Percentiles rank a stretch among this genome's conserved stretches.
Conservation (phyloP, 2,329 filamentous ascomycete genomes). For the Gremmenia infestans region DNA sequence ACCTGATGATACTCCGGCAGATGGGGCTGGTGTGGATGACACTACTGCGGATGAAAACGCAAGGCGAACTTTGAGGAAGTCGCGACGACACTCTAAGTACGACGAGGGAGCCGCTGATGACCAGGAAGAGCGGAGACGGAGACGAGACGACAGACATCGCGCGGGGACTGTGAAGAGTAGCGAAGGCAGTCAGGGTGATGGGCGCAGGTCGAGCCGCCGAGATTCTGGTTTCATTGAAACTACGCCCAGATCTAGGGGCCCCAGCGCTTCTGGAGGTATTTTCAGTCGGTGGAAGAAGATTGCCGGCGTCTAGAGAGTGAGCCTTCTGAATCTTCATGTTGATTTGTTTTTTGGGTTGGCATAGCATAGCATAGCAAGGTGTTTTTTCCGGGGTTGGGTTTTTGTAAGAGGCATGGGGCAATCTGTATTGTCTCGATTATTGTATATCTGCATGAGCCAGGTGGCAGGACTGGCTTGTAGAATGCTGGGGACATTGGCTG, state of each 20-base stretch:
- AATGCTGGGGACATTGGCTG: constrained; percentile 11
- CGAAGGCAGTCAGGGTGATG: constrained; percentile 31
- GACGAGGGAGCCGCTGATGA: constrained; percentile 22
- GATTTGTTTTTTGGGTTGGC: background rate
- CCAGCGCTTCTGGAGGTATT: constrained; percentile 64
- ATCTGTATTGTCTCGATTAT: constrained; percentile 1
- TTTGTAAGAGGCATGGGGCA: background rate
- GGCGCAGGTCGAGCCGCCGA: constrained; percentile 22
- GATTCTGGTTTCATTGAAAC: constrained; percentile 31
- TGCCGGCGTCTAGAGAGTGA: constrained; percentile 17
- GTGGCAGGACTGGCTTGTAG: constrained; percentile 13
- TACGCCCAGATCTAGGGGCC: constrained; percentile 45
- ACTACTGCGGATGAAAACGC: constrained; percentile 25
- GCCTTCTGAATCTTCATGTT: background rate
- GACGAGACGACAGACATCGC: constrained; percentile 24
- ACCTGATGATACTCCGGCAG: constrained; percentile 35
- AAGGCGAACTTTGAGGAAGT: constrained; percentile 23
- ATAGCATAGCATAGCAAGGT: constrained; percentile 2
- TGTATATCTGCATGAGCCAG: constrained; percentile 15
- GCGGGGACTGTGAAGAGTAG: constrained; percentile 27
- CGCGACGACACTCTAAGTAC: constrained; percentile 24
- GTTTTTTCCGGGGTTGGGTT: background rate
- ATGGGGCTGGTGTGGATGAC: constrained; percentile 22
- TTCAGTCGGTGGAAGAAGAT: constrained; percentile 31
- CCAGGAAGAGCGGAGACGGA: constrained; percentile 25